Evolutionary conservation across 768 basidiomycete species (phyloP), one percentile per base, ranked within the genome.

Genomic region (Cystobasidiopsis lactophilus): DNA sequence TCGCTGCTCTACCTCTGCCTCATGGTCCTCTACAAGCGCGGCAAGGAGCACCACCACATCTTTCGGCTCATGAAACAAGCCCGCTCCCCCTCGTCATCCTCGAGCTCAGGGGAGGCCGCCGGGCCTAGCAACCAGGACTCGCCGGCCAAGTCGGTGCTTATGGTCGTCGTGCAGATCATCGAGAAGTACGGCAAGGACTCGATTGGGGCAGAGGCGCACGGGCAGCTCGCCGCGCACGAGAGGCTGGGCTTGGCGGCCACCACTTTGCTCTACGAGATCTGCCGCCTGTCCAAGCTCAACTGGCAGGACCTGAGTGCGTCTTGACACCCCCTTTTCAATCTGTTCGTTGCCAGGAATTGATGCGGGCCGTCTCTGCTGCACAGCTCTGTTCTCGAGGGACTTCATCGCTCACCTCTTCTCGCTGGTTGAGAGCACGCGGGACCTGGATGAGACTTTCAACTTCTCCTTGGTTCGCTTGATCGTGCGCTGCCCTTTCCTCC

Each of bases 391-490:
- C 63, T 73, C 75, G 58, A 82, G 91, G 57, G 47, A 69, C 0
- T 93, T 95, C 65, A 78, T 98, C 44, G 83, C 88, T 55, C 76
- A 79, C 60, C 67, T 98, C 43, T 91, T 93, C 60, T 82, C 91
- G 49, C 75, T 96, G 40, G 85, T 98, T 37, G 93, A 98, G 65
- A 77, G 82, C 59, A 96, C 93, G 0, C 73, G 83, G 43, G 77
- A 83, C 69, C 76, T 77, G 1, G 89, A 96, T 61, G 93, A 98
- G 56, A 76, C 79, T 0, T 80, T 95, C 67, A 96, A 95, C 62
- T 96, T 95, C 64, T 79, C 83, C 1, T 79, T 95, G 35, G 89
- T 98, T 66, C 89, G 89, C 64, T 72, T 95, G 31, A 78, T 96
- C 56, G 89, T 89, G 60, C 65, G 80, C 66, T 18, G 19, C 9